Base-by-base conservation (phyloP, 225 moss, liverwort and hornwort genomes). In the Climacium dendroides region DNA sequence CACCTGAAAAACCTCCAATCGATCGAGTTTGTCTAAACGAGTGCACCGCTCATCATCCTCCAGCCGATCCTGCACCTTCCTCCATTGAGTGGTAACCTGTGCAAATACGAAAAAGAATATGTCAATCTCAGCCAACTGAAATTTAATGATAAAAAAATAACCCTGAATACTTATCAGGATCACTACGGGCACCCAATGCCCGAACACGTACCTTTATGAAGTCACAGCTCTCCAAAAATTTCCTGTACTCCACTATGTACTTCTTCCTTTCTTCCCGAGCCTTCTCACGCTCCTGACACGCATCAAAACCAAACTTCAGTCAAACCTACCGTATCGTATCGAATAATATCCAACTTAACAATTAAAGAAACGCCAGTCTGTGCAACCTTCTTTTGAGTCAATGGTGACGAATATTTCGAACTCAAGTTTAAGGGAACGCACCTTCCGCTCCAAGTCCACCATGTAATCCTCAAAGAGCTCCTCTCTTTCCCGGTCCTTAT, bases 31-130 rank as follows among this genome's bases (percentile, higher is more conserved):
- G 91, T 99, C 99, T 81, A 99, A 91, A 85, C 97, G 93, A 83
- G 95, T 91, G 87, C 99, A 99, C 61, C 99, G 97, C 89, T 99
- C 99, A 84, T 99, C 99, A 88, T 99, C 99, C 84, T 99, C 97
- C 83, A 99, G 92, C 78, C 94, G 95, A 85, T 97, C 99, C 91
- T 97, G 99, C 81, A 97, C 93, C 91, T 99, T 99, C 83, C 99
- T 96, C 96, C 97, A 99, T 67, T 99, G 99, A 26, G 96, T 94
- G 34, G 88, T 97, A 69, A 97, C 99, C 97, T 98, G 95, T 48
- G 82, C 86, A 90, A 13, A 22, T 66, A 32, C 74, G 82, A 78
- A 78, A 35, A 72, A 65, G 14, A 60, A 25, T 19, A 58, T 32
- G 22, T 63, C 25, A 64, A 45, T 72, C 84, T 45, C 71, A 25